Conservation (phyloP, 768 basidiomycete genomes). For the Phaffia australis region DNA sequence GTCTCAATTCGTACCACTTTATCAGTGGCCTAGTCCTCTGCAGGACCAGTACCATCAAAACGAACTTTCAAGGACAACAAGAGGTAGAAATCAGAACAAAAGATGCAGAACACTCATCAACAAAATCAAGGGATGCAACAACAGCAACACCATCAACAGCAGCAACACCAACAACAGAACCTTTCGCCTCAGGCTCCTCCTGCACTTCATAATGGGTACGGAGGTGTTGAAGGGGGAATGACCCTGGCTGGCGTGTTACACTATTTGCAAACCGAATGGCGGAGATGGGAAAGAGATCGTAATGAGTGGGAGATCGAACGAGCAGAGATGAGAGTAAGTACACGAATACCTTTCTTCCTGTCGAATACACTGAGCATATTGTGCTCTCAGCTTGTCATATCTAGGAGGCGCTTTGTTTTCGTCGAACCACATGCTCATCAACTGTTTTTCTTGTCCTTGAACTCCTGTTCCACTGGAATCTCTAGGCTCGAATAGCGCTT, state of each 20-base stretch:
- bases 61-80: background rate
- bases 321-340: constrained; percentile 91
- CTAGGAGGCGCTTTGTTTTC: background rate
- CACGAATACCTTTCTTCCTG: background rate
- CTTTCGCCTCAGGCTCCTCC: background rate
- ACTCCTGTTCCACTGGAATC: background rate
- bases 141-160: constrained; percentile 16
- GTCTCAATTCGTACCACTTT: no score
- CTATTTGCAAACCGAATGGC: constrained; percentile 96
- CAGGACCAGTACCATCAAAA: constrained; percentile 1
- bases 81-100: background rate
- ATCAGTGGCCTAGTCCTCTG: background rate
- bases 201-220: constrained; percentile 9
- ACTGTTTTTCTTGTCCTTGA: no score
- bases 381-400: background rate
- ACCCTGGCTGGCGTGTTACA: constrained; percentile 90
- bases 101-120: constrained; percentile 8
- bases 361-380: background rate
- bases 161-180: constrained; percentile 16
- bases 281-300: constrained; percentile 86
- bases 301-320: constrained; percentile 99
- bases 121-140: constrained; percentile 13
- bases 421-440: no score
- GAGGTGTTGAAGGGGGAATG: constrained; percentile 32
- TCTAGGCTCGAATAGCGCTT: constrained; percentile 85